A percentile compares a stretch with the other conserved stretches of the same genome.
These are phyloP conservation scores for Usnea hakonensis DNA, from an alignment of 495 filamentous ascomycete species.

Conservation along the genomic window DNA sequence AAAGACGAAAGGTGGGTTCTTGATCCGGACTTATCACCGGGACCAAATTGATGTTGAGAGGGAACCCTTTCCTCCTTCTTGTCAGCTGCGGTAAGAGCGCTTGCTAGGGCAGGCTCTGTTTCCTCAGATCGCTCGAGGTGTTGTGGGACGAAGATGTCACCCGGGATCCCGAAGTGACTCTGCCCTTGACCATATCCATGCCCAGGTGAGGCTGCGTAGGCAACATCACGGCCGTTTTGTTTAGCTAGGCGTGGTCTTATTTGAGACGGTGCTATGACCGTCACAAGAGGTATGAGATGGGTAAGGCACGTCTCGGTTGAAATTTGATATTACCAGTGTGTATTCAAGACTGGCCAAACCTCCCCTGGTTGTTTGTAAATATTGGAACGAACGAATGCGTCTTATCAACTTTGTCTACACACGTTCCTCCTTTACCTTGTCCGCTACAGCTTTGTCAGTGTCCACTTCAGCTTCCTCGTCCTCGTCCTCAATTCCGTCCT, in stretches of 20 bases:
- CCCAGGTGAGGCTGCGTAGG: slow-evolving; percentile 15
- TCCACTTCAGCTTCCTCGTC: slow-evolving; percentile 41
- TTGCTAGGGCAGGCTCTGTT: too few relatives aligned
- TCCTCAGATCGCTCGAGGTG: too few relatives aligned
- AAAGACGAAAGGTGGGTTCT: slow-evolving; percentile 68
- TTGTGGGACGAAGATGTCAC: too few relatives aligned
- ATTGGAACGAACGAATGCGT: not conserved
- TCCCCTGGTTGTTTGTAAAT: too few relatives aligned
- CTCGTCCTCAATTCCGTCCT: slow-evolving; percentile 38
- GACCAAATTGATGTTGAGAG: too few relatives aligned
- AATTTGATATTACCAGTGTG: too few relatives aligned
- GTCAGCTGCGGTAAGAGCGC: too few relatives aligned
- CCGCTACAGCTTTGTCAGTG: slow-evolving; percentile 41
- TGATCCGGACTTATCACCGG: too few relatives aligned
- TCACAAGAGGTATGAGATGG: not conserved
- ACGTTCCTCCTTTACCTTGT: slow-evolving; percentile 16
- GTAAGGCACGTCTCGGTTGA: not conserved
- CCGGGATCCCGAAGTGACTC: slow-evolving; percentile 31
- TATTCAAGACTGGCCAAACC: too few relatives aligned
- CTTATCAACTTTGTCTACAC: not conserved
- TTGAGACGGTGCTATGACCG: not conserved
- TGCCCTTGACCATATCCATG: slow-evolving; percentile 9
- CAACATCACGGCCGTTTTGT: slow-evolving; percentile 17
- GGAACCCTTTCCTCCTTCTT: too few relatives aligned
- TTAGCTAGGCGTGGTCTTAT: not conserved